Percentiles rank a stretch among this genome's conserved stretches.
Evolutionary conservation across 805 yeast genomes (phyloP).

Genomic region (Kodamaea restingae): DNA sequence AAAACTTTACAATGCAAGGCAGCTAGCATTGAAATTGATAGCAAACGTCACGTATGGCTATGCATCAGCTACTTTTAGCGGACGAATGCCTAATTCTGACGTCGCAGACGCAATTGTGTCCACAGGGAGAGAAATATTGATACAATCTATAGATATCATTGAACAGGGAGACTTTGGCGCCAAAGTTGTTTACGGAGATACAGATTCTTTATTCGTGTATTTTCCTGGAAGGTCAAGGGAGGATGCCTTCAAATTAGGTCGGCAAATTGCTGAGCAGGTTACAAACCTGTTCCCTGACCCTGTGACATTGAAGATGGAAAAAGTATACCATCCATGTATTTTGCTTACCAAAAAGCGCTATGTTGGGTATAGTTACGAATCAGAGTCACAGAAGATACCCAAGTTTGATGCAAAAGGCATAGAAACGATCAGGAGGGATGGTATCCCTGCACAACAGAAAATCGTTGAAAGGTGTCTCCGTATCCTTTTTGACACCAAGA

Average conservation of each 20-base stretch:
- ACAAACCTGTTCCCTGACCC: conserved; percentile 76
- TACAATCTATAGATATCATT: conserved; percentile 63
- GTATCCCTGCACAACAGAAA: conserved; percentile 86
- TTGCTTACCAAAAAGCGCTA: conserved; percentile 84
- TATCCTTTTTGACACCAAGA: conserved; percentile 65
- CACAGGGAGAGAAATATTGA: conserved; percentile 81
- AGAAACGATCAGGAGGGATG: conserved; percentile 92
- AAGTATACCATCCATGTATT: conserved; percentile 85
- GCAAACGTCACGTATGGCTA: conserved; percentile 98
- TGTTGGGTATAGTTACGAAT: conserved; percentile 79
- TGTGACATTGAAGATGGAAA: conserved; percentile 79
- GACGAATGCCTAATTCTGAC: conserved; percentile 96
- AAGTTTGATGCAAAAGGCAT: conserved; percentile 94
- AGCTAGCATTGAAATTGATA: conserved; percentile 79
- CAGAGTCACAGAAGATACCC: conserved; percentile 50
- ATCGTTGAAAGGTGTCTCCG: conserved; percentile 69
- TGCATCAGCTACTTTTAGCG: conserved; percentile 90
- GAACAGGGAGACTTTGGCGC: conserved; percentile 76
- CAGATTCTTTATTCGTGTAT: conserved; percentile 89
- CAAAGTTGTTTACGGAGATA: conserved; percentile 93
- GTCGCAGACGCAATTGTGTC: conserved; percentile 93
- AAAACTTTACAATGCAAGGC: conserved; percentile 67
- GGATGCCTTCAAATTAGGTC: conserved; percentile 77
- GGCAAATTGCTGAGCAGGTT: conserved; percentile 59
- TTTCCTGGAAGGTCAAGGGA: conserved; percentile 74